These are phyloP conservation scores for Boechera retrofracta DNA, from an alignment of 345 rosid species.

Conservation along the genomic window DNA sequence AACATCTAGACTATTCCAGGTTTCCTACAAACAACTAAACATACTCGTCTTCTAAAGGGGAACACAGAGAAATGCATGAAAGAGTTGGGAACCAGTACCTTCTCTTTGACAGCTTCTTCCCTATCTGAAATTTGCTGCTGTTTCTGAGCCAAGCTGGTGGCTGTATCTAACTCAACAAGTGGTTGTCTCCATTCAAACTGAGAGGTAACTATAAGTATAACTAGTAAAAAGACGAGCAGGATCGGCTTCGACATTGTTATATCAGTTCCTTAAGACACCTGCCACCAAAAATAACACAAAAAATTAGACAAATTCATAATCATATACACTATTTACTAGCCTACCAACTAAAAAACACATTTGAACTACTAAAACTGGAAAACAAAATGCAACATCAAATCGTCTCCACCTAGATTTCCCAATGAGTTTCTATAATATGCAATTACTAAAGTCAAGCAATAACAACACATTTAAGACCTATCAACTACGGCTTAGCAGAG, in stretches of 20 bases:
- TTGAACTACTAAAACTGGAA: neutral
- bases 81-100: slow-evolving; percentile 51
- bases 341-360: neutral
- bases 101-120: slow-evolving; percentile 85
- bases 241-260: slow-evolving; percentile 72
- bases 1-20: too few species aligned
- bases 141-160: slow-evolving; percentile 54
- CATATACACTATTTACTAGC: slow-evolving; percentile 7
- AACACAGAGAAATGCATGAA: neutral
- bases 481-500: neutral
- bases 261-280: slow-evolving; percentile 47
- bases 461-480: slow-evolving; percentile 8
- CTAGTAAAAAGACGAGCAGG: slow-evolving; percentile 68
- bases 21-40: neutral
- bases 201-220: slow-evolving; percentile 79
- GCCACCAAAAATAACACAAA: slow-evolving; percentile 21
- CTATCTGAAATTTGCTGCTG: slow-evolving; percentile 58
- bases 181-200: slow-evolving; percentile 97
- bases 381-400: too few species aligned
- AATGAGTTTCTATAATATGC: neutral
- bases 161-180: slow-evolving; percentile 65
- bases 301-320: neutral
- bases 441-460: neutral
- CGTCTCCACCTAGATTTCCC: neutral
- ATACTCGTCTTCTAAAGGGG: neutral